These are phyloP conservation scores for Rubia balearica DNA, from an alignment of 305 asterid species.

Conservation along the genomic window DNA sequence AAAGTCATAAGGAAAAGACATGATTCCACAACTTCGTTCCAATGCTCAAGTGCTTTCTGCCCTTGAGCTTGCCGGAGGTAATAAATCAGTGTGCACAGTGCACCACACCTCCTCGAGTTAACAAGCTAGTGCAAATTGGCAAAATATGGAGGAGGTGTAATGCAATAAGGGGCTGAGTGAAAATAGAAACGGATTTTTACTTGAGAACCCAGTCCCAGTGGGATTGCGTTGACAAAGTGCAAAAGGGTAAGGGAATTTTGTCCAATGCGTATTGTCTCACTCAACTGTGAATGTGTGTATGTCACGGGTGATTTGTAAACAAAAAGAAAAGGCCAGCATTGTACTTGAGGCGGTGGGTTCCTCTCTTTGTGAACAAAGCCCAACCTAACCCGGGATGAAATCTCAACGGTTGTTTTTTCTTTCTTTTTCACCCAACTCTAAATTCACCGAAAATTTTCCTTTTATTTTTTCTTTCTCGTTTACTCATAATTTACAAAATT, in stretches of 20 bases:
- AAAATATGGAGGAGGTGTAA: background rate
- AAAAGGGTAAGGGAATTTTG: constrained; percentile 24
- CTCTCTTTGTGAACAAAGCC: background rate
- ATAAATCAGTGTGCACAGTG: no score
- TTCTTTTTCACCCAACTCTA: no score
- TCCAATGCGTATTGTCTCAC: constrained; percentile 24
- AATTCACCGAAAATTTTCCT: no score
- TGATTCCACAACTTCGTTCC: no score
- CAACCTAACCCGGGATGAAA: no score
- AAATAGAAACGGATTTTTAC: constrained; percentile 29
- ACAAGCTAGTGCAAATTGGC: background rate
- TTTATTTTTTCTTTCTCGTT: no score
- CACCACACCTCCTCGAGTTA: no score
- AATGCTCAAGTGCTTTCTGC: no score
- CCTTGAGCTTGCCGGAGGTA: no score
- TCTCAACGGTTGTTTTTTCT: no score
- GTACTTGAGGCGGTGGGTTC: constrained; percentile 5
- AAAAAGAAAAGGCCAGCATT: constrained; percentile 43
- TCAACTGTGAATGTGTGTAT: constrained; percentile 7
- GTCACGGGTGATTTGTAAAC: constrained; percentile 46
- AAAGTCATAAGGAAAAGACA: no score
- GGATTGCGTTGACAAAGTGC: constrained; percentile 44
- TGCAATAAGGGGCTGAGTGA: background rate
- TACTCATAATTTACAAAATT: no score
- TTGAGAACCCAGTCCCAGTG: constrained; percentile 18